A percentile compares a stretch with the other conserved stretches of the same genome.
Evolutionary conservation across 176 grass and related monocot genomes (phyloP).

Genomic region (Ensete ventricosum): DNA sequence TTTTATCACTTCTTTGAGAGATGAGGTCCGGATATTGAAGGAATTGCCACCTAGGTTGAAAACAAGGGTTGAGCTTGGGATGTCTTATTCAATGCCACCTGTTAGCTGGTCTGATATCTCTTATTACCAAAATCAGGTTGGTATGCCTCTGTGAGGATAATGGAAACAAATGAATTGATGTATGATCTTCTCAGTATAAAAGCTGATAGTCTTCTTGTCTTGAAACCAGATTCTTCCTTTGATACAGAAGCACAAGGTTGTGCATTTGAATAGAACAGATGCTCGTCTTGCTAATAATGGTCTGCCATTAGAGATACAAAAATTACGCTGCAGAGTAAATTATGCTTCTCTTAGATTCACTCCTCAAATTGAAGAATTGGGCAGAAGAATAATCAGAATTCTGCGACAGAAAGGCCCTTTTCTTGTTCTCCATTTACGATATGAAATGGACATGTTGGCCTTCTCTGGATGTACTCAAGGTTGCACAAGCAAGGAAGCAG

Average conservation of each 20-base stretch:
- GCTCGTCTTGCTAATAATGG: constrained; percentile 85
- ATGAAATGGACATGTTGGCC: constrained; percentile 98
- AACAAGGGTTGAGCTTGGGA: constrained; percentile 44
- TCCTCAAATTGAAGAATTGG: constrained; percentile 75
- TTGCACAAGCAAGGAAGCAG: constrained; percentile 71
- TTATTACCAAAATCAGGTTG: constrained; percentile 79
- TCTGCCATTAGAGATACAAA: constrained; percentile 70
- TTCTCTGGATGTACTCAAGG: constrained; percentile 94
- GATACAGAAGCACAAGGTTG: constrained; percentile 57
- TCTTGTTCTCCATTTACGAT: constrained; percentile 88
- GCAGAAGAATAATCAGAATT: constrained; percentile 61
- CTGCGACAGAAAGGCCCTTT: constrained; percentile 74
- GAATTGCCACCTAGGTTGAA: constrained; percentile 67
- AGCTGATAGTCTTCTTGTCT: constrained; percentile 17
- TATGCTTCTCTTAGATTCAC: constrained; percentile 74
- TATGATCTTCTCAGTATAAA: constrained; percentile 11
- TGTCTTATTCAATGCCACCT: constrained; percentile 72
- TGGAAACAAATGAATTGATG: background rate
- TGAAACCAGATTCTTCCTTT: constrained; percentile 77
- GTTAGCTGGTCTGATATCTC: constrained; percentile 96
- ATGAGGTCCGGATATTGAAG: constrained; percentile 80
- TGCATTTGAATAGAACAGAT: constrained; percentile 92
- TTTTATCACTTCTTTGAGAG: constrained; percentile 86
- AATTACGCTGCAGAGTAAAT: constrained; percentile 77
- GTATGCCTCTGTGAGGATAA: constrained; percentile 1